phyloP scores from a whole-genome alignment of 75 land plant genomes.

The Cryptomeria japonica region DNA sequence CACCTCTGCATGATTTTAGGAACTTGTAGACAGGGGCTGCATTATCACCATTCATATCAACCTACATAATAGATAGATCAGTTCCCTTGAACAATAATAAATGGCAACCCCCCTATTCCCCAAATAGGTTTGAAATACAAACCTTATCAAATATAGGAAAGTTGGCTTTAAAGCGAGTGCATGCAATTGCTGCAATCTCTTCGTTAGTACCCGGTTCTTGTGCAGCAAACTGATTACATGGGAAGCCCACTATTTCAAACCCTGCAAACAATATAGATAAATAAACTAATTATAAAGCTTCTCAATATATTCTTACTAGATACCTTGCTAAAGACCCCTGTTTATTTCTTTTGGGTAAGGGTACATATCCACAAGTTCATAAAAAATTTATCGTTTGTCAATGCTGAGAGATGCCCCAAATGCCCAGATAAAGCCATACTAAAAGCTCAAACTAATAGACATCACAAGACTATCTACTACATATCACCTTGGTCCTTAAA shows the following conservation, averaged over 20 bases:
- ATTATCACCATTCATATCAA: slow-evolving; percentile 64
- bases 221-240: slow-evolving; percentile 56
- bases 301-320: too few relatives aligned
- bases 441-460: too few relatives aligned
- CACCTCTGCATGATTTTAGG: slow-evolving; percentile 59
- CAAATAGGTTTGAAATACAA: background rate
- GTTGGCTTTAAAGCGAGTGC: slow-evolving; percentile 51
- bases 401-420: too few relatives aligned
- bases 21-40: slow-evolving; percentile 63
- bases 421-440: too few relatives aligned
- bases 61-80: slow-evolving; percentile 15
- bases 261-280: slow-evolving; percentile 15
- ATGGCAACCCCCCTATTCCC: background rate
- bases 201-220: slow-evolving; percentile 53
- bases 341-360: too few relatives aligned
- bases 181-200: slow-evolving; percentile 30
- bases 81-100: background rate
- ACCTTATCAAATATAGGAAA: slow-evolving; percentile 56
- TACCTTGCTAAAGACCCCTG: too few relatives aligned
- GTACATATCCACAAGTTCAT: too few relatives aligned
- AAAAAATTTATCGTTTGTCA: too few relatives aligned
- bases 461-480: background rate
- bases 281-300: too few relatives aligned
- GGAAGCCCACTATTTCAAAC: slow-evolving; percentile 50
- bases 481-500: background rate